Evolutionary conservation across 2,329 filamentous ascomycete species (phyloP).

Genomic region (Chrysosporium keratinophilum): DNA sequence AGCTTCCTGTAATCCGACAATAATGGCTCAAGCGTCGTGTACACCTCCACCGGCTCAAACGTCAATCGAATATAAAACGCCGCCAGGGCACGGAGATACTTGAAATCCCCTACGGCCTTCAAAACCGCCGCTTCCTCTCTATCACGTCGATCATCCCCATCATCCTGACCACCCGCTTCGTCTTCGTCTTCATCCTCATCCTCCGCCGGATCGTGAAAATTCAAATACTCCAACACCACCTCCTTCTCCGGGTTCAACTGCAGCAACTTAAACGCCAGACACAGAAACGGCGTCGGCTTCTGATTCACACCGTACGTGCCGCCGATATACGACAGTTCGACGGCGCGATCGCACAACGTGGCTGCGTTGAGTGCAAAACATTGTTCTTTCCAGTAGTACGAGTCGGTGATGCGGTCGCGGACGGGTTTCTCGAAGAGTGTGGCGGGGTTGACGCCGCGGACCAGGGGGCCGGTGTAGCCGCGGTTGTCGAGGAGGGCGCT

Average conservation of each 20-base stretch:
- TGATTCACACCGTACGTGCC: conserved; percentile 78
- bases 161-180: neutral
- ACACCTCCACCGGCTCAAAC: conserved; percentile 70
- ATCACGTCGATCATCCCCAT: conserved; percentile 17
- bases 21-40: conserved; percentile 67
- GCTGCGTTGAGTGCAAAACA: conserved; percentile 87
- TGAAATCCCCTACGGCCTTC: conserved; percentile 41
- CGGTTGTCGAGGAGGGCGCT: conserved; percentile 73
- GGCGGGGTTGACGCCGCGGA: conserved; percentile 88
- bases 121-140: conserved; percentile 23
- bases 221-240: conserved; percentile 68
- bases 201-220: conserved; percentile 62
- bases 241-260: conserved; percentile 73
- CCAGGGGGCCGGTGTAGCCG: conserved; percentile 63
- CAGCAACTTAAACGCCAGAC: conserved; percentile 85
- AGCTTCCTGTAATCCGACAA: conserved; percentile 76
- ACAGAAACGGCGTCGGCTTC: conserved; percentile 81
- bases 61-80: conserved; percentile 91
- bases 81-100: conserved; percentile 78
- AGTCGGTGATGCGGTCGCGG: conserved; percentile 87
- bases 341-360: conserved; percentile 75
- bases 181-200: conserved; percentile 30
- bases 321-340: conserved; percentile 72
- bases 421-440: conserved; percentile 93
- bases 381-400: conserved; percentile 97